These are phyloP conservation scores for Posidonia australis DNA, from an alignment of 106 monocot genomes.

Conservation along the genomic window DNA sequence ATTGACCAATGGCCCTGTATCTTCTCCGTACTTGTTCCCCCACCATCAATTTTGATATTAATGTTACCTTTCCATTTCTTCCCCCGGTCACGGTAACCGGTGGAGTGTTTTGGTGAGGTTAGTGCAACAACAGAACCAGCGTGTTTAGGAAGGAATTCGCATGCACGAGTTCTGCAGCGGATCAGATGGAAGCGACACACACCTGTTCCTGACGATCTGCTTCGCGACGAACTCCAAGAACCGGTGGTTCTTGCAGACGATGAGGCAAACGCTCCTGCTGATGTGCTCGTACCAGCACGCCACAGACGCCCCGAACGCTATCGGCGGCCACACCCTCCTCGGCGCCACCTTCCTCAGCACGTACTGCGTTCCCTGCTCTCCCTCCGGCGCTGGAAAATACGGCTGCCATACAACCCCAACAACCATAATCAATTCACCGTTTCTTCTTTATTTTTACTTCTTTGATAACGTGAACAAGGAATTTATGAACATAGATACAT, in stretches of 20 bases:
- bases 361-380: slow-evolving; percentile 44
- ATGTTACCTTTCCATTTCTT: too few species aligned
- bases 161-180: too few species aligned
- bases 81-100: too few species aligned
- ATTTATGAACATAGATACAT: neutral
- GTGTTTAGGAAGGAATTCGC: too few species aligned
- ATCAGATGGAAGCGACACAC: neutral
- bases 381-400: slow-evolving; percentile 57
- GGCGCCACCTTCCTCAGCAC: slow-evolving; percentile 69
- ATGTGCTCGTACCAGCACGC: slow-evolving; percentile 97
- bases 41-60: too few species aligned
- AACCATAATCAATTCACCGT: neutral
- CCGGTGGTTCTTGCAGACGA: slow-evolving; percentile 82
- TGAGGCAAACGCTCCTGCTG: slow-evolving; percentile 68
- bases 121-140: neutral
- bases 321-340: slow-evolving; percentile 68
- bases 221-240: slow-evolving; percentile 50
- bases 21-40: too few species aligned
- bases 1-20: too few species aligned
- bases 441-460: too few species aligned
- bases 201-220: slow-evolving; percentile 43
- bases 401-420: slow-evolving; percentile 25
- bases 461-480: too few species aligned
- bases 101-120: neutral
- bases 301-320: slow-evolving; percentile 72